Percentiles rank a stretch among this genome's conserved stretches.
These are phyloP conservation scores for Paraphysoderma sedebokerense DNA, from an alignment of 371 early-diverging fungal genomes.

Conservation along the genomic window DNA sequence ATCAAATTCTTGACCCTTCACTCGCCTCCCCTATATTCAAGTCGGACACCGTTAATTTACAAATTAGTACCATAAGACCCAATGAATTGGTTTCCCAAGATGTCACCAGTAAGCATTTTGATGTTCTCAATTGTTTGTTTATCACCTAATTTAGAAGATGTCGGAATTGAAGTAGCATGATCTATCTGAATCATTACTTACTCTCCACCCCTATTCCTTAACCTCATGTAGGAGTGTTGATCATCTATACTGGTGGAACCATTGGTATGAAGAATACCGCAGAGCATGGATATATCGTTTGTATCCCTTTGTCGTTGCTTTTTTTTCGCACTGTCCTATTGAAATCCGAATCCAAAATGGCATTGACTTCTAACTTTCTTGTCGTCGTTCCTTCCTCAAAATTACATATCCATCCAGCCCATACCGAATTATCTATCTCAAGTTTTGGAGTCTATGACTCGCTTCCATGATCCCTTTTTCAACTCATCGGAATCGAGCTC, in stretches of 20 bases:
- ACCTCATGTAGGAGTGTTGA: no score
- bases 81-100: no score
- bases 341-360: neutral
- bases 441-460: slow-evolving; percentile 45
- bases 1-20: no score
- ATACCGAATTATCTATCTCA: slow-evolving; percentile 37
- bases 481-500: neutral
- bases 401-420: slow-evolving; percentile 11
- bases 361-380: slow-evolving; percentile 31
- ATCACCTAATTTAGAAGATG: no score
- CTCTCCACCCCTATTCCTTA: no score
- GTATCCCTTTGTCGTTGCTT: slow-evolving; percentile 3
- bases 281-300: slow-evolving; percentile 52
- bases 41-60: no score
- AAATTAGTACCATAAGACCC: no score
- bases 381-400: neutral
- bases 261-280: slow-evolving; percentile 82
- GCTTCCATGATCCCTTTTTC: slow-evolving; percentile 71
- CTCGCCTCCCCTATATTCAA: no score
- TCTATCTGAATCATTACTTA: no score
- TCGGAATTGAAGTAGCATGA: no score
- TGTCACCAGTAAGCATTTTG: no score
- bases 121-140: no score
- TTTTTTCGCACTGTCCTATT: slow-evolving; percentile 1
- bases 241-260: slow-evolving; percentile 31